Percentiles rank a stretch among this genome's conserved stretches.
phyloP scores from a whole-genome alignment of 2,329 filamentous ascomycete species.

The Metarhizium humberi region DNA sequence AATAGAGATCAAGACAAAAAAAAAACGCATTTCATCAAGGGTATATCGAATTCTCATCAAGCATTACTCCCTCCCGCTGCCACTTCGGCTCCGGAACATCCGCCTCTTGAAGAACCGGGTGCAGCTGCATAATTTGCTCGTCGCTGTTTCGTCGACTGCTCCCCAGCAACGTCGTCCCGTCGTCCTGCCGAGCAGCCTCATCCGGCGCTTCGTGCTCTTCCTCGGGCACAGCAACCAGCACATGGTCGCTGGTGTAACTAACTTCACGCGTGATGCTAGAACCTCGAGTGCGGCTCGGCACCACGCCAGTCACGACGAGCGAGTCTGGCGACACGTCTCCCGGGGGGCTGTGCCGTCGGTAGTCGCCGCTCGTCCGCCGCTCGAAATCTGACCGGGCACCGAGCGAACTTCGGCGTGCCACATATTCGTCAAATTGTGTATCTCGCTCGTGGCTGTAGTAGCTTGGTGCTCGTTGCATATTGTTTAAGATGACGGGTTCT shows the following conservation, averaged over 20 bases:
- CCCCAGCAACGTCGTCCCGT: conserved; percentile 8
- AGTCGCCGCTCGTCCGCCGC: conserved; percentile 22
- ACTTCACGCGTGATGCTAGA: conserved; percentile 18
- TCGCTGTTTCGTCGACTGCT: conserved; percentile 14
- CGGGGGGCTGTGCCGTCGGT: conserved; percentile 16
- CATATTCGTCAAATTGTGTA: conserved; percentile 37
- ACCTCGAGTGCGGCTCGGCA: conserved; percentile 14
- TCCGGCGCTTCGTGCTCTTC: conserved; percentile 20
- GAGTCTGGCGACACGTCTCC: conserved; percentile 4
- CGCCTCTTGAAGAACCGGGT: conserved; percentile 13
- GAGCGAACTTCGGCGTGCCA: conserved; percentile 23
- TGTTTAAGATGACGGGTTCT: conserved; percentile 14
- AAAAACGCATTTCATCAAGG: neutral
- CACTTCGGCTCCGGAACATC: conserved; percentile 19
- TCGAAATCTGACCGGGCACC: conserved; percentile 16
- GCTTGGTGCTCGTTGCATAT: conserved; percentile 15
- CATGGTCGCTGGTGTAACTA: conserved; percentile 28
- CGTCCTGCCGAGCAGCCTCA: neutral
- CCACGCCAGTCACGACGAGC: neutral
- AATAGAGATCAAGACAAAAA: neutral
- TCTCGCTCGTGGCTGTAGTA: conserved; percentile 36
- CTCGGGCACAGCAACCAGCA: conserved; percentile 29
- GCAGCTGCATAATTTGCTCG: conserved; percentile 3
- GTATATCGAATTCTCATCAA: neutral
- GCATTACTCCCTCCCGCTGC: conserved; percentile 7